phyloP scores from a whole-genome alignment of 169 alveolate genomes.

The Amoebophrya sp. region DNA sequence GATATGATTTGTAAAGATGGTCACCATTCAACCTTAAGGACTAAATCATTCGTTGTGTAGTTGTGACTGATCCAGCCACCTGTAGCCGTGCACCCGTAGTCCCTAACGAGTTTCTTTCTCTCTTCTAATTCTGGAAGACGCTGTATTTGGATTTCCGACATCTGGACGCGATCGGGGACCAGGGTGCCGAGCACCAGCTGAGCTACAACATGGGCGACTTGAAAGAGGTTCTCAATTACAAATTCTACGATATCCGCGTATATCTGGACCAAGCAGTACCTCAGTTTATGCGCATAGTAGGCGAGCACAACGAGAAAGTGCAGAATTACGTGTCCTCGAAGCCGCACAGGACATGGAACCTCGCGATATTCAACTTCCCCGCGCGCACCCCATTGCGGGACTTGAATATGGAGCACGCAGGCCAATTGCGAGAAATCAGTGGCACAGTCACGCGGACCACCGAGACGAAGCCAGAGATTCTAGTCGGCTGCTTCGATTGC shows the following conservation, averaged over 20 bases:
- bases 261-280: neutral
- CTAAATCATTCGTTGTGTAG: too few relatives aligned
- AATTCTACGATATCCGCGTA: neutral
- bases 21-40: too few relatives aligned
- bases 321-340: neutral
- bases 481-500: neutral
- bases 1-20: too few relatives aligned
- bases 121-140: too few relatives aligned
- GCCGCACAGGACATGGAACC: neutral
- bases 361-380: neutral
- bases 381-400: neutral
- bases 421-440: neutral
- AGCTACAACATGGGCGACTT: neutral
- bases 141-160: neutral
- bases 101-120: too few relatives aligned
- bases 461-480: neutral
- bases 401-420: conserved; percentile 1
- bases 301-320: neutral
- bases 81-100: too few relatives aligned
- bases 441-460: conserved; percentile 20
- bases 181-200: neutral
- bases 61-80: too few relatives aligned
- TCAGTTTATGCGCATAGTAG: neutral
- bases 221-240: neutral
- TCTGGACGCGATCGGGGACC: neutral